These are phyloP conservation scores for Aureobasidium namibiae DNA, from an alignment of 2,329 filamentous ascomycete species.

Conservation along the genomic window DNA sequence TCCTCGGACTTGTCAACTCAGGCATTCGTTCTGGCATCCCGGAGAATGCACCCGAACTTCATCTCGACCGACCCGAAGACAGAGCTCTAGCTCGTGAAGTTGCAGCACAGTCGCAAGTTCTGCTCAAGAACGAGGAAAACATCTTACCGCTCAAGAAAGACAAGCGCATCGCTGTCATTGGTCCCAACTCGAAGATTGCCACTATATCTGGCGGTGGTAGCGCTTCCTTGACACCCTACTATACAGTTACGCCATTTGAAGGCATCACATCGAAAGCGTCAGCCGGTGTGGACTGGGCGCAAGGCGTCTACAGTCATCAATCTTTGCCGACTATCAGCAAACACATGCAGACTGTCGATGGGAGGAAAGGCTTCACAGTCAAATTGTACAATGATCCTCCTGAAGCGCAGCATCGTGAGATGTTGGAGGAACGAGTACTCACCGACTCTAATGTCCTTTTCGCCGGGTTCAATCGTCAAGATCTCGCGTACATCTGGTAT, in stretches of 20 bases:
- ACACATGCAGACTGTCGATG: background rate
- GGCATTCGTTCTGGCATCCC: background rate
- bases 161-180: conserved; percentile 60
- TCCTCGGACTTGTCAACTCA: conserved; percentile 7
- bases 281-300: conserved; percentile 4
- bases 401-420: conserved; percentile 31
- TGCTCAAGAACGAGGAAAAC: background rate
- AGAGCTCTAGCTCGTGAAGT: conserved; percentile 53
- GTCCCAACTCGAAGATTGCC: conserved; percentile 37
- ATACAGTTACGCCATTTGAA: conserved; percentile 9
- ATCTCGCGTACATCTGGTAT: conserved; percentile 27
- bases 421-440: conserved; percentile 43
- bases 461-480: conserved; percentile 34
- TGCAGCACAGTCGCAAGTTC: conserved; percentile 48
- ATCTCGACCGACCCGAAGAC: conserved; percentile 43
- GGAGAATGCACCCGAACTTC: conserved; percentile 7
- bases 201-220: conserved; percentile 29
- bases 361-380: background rate
- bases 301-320: conserved; percentile 16
- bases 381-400: conserved; percentile 49
- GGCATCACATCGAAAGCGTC: background rate
- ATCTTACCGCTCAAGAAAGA: background rate
- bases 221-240: conserved; percentile 9
- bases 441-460: conserved; percentile 39
- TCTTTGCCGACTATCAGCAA: background rate